Conservation (phyloP, 75 land plant genomes). For the Larix kaempferi region DNA sequence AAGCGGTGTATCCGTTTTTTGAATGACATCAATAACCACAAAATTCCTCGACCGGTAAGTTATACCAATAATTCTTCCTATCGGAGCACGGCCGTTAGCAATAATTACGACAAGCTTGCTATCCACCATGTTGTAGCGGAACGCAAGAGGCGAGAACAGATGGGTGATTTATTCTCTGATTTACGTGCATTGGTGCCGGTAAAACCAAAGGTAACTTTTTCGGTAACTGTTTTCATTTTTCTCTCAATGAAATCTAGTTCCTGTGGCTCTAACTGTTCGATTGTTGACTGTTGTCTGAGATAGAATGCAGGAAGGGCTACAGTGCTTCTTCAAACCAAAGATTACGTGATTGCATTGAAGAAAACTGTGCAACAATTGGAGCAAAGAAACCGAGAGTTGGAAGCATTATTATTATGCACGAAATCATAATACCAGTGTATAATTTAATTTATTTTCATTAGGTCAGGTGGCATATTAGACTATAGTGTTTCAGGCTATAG, state of each 20-base stretch:
- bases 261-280: too few species aligned
- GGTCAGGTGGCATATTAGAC: too few species aligned
- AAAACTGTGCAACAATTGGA: background rate
- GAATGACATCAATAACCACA: background rate
- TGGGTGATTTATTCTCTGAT: background rate
- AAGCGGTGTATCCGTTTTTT: too few species aligned
- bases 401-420: background rate
- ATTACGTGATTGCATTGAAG: background rate
- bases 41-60: background rate
- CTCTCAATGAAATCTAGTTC: too few species aligned
- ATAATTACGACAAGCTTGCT: background rate
- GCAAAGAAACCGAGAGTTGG: background rate
- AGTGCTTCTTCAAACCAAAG: background rate
- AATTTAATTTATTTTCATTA: too few species aligned
- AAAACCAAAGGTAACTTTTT: background rate
- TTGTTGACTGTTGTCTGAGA: too few species aligned
- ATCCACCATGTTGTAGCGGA: background rate
- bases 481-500: too few species aligned
- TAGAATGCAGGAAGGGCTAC: background rate
- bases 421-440: background rate
- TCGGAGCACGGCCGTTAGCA: background rate
- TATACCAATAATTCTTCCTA: too few species aligned
- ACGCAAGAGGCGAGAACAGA: background rate
- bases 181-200: background rate
- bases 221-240: too few species aligned